These are phyloP conservation scores for Capsella rubella DNA, from an alignment of 441 rosid genomes.

Conservation along the genomic window DNA sequence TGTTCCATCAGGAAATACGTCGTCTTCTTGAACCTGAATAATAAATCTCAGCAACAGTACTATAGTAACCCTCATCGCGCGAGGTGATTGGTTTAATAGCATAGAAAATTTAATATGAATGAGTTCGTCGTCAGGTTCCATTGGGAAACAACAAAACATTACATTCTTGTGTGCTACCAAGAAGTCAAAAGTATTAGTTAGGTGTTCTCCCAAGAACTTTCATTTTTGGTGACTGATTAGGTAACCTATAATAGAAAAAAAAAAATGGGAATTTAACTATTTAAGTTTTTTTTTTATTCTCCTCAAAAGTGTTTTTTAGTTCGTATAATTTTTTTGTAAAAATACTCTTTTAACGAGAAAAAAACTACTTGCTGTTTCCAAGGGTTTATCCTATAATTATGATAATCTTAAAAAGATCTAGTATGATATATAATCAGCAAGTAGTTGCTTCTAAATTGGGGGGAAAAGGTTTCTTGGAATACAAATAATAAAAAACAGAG, in stretches of 20 bases:
- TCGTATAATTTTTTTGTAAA: no score
- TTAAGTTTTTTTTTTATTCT: neutral
- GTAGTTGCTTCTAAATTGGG: neutral
- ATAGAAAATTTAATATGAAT: constrained; percentile 12
- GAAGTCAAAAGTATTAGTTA: constrained; percentile 34
- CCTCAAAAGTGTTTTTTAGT: neutral
- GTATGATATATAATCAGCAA: constrained; percentile 3
- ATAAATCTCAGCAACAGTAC: constrained; percentile 37
- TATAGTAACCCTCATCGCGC: neutral
- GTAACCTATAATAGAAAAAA: constrained; percentile 40
- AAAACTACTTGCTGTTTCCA: no score
- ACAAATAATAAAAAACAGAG: constrained; percentile 14
- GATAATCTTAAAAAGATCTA: neutral
- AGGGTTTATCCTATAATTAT: neutral
- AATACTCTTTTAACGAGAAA: no score
- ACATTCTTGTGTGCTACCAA: constrained; percentile 39
- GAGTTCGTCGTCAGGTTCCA: constrained; percentile 35
- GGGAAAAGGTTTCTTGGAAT: constrained; percentile 3
- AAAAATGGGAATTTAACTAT: neutral
- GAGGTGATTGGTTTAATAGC: constrained; percentile 19
- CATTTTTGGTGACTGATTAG: constrained; percentile 36
- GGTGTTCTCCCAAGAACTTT: constrained; percentile 39
- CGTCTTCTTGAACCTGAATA: constrained; percentile 80
- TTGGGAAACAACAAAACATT: constrained; percentile 27
- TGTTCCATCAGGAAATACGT: constrained; percentile 87